A percentile compares a stretch with the other conserved stretches of the same genome.
Conservation (phyloP, 768 basidiomycete genomes). For the Tulasnella sp. region DNA sequence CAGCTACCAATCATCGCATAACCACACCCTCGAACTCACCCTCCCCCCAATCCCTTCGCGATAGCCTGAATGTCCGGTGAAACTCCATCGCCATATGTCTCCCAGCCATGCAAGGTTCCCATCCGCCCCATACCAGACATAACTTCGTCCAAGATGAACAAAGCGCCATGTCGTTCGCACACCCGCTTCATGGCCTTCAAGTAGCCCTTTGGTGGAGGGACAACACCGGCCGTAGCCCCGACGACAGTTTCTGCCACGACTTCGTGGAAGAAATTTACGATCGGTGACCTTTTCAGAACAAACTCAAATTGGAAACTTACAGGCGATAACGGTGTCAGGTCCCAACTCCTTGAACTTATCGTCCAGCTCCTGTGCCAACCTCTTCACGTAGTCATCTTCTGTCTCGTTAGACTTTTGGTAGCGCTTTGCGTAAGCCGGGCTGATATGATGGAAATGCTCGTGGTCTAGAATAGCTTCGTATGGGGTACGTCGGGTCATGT, state of each 20-base stretch:
- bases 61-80: conserved; percentile 83
- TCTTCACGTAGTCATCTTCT: conserved; percentile 73
- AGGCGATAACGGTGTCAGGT: conserved; percentile 75
- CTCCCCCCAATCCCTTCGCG: conserved; percentile 87
- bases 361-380: conserved; percentile 75
- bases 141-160: conserved; percentile 87
- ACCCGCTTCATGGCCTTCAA: conserved; percentile 44
- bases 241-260: conserved; percentile 85
- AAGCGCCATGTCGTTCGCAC: conserved; percentile 43
- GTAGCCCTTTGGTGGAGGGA: conserved; percentile 54
- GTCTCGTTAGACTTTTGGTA: conserved; percentile 66
- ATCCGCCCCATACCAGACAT: conserved; percentile 92
- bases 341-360: conserved; percentile 80
- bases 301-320: conserved; percentile 42
- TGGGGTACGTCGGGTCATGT: conserved; percentile 62
- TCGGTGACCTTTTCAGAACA: background rate
- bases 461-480: conserved; percentile 63
- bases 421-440: conserved; percentile 81
- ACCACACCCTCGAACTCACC: conserved; percentile 44
- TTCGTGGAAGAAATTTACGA: conserved; percentile 34
- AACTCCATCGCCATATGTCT: conserved; percentile 71
- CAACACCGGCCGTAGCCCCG: conserved; percentile 75
- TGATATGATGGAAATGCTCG: conserved; percentile 74
- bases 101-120: conserved; percentile 84
- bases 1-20: background rate